A percentile compares a stretch with the other conserved stretches of the same genome.
Conservation (phyloP, 805 yeast genomes). For the Myxozyma neglecta region DNA sequence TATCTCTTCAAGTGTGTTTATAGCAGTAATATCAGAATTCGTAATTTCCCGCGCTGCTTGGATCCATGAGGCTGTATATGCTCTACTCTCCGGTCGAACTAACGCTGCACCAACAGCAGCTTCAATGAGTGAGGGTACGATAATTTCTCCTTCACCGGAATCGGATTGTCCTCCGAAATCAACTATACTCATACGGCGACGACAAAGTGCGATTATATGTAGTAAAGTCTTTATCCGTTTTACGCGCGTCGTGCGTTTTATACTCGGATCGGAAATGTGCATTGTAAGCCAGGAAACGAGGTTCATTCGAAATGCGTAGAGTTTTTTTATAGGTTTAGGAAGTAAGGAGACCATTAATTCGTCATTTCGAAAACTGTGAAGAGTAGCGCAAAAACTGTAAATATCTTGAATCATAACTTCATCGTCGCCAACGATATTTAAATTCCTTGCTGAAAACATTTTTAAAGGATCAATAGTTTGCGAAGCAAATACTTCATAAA, state of each 20-base stretch:
- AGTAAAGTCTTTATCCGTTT: constrained; percentile 69
- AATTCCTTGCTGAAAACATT: constrained; percentile 55
- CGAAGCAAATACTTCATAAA: constrained; percentile 70
- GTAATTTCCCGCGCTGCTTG: constrained; percentile 49
- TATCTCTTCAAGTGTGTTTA: constrained; percentile 22
- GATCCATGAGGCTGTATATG: constrained; percentile 68
- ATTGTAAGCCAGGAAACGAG: constrained; percentile 61
- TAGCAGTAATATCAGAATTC: constrained; percentile 31
- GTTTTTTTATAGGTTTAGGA: constrained; percentile 67
- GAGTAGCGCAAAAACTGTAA: constrained; percentile 64
- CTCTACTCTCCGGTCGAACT: constrained; percentile 76
- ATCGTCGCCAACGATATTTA: constrained; percentile 50
- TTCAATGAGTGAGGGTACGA: constrained; percentile 81
- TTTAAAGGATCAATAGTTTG: constrained; percentile 61
- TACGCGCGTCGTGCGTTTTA: constrained; percentile 59
- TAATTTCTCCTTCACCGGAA: constrained; percentile 14
- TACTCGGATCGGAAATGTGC: constrained; percentile 63
- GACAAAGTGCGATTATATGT: constrained; percentile 61
- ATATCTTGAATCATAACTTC: constrained; percentile 64
- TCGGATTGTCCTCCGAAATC: constrained; percentile 35
- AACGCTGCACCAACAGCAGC: constrained; percentile 72
- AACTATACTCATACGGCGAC: constrained; percentile 63
- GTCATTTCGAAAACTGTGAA: constrained; percentile 49
- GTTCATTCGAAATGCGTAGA: constrained; percentile 66
- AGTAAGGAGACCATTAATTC: constrained; percentile 51